phyloP scores from a whole-genome alignment of 225 moss, liverwort and hornwort genomes.

The Bryum argenteum region DNA sequence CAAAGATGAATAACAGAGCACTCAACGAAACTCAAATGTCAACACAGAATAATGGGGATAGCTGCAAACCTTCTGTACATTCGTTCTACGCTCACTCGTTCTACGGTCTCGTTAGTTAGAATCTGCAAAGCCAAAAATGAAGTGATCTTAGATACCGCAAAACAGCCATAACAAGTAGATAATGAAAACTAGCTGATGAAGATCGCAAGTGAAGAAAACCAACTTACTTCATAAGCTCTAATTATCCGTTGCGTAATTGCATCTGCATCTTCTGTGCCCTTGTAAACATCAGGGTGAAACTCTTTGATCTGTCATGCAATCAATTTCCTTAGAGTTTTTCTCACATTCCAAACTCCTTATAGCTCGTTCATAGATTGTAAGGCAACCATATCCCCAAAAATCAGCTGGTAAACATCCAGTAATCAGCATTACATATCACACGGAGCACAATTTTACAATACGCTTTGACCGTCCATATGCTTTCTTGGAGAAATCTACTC shows the following conservation, averaged over 20 bases:
- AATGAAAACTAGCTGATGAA: conserved; percentile 12
- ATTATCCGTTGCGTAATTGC: conserved; percentile 86
- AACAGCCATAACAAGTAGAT: background rate
- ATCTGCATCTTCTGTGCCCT: conserved; percentile 81
- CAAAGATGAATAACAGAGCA: background rate
- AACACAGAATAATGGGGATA: background rate
- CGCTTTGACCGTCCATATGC: too few relatives aligned
- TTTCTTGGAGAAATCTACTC: too few relatives aligned
- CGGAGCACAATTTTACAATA: too few relatives aligned
- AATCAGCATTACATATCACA: too few relatives aligned
- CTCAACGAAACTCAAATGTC: background rate
- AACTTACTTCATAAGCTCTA: conserved; percentile 81
- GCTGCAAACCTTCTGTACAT: conserved; percentile 54
- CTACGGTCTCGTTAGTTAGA: conserved; percentile 51
- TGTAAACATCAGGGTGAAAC: conserved; percentile 97
- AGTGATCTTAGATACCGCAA: conserved; percentile 5
- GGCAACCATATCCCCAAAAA: background rate
- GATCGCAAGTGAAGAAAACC: background rate
- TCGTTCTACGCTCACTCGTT: conserved; percentile 37
- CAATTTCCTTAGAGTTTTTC: background rate
- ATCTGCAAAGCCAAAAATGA: conserved; percentile 35
- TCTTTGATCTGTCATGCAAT: conserved; percentile 77
- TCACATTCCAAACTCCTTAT: background rate
- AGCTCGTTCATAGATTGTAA: background rate
- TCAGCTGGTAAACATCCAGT: background rate